Evolutionary conservation across 2,329 filamentous ascomycete species (phyloP), one percentile per base, ranked within the genome.

Genomic region (Berkeleyomyces rouxiae): DNA sequence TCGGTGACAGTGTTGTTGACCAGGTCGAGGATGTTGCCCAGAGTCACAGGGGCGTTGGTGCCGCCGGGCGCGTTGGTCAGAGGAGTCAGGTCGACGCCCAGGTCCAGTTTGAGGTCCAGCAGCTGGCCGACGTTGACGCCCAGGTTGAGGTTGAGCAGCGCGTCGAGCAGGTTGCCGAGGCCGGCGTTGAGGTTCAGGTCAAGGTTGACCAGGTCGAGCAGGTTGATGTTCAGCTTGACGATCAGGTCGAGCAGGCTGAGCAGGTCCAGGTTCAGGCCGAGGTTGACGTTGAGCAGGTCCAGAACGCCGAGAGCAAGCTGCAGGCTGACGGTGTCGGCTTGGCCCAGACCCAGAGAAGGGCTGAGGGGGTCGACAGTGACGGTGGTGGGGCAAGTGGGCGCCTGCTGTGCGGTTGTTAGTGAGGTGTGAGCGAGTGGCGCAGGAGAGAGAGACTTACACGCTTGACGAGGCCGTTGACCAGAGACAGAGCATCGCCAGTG

Each of bases 311-410:
- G 63, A 3, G 51, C 40, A 6, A 65, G 9, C 61, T 65, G 57
- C 0, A 62, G 60, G 36, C 42, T 40, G 42, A 63, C 61, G 10
- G 40, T 60, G 40, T 65, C 63, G 42, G 42, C 49, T 33, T 36
- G 11, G 58, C 39, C 16, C 6, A 65, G 57, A 31, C n/a, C 11
- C 43, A 62, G 58, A 13, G 53, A 55, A 49, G 51, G 40, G 39
- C 58, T 43, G 47, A 63, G 58, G 7, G 61, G 63, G 44, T 65
- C 63, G 37, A 65, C 57, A 42, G 43, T 60, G n/a, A 65, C 63
- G 36, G 58, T 33, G 40, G 43, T 40, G 33, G 63, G 33, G 63
- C 63, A 65, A 5, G 13, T 4, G 13, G n/a, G 7, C 13, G 2
- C 42, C 42, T 47, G 31, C 4, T 58, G 61, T 63, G n/a, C 33